Base-by-base conservation (phyloP, 2,329 filamentous ascomycete genomes). In the Penicillium oxalicum region DNA sequence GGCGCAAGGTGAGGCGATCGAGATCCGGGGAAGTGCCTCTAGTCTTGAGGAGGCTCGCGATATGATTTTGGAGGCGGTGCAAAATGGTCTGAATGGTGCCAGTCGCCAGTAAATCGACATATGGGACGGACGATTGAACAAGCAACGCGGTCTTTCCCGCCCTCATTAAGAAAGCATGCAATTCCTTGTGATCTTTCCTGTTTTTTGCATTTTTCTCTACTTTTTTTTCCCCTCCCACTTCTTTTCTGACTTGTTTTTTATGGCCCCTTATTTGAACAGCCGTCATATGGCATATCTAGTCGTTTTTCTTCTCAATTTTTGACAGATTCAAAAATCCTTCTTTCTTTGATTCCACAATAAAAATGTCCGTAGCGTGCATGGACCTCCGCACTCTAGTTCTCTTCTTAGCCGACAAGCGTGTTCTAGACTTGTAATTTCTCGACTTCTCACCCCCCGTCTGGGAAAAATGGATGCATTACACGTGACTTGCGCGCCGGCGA, bases 41-140 rank as follows among this genome's bases (percentile, higher is more conserved):
- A 89, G 88, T 9, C 82, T 95, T 34, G 88, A 96, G 70, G 79
- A 87, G 68, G 93, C 93, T 43, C 90, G 86, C 74, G 84, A 95
- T 51, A 77, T 95, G 66, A 96, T 98, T 53, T 74, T 98, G 53
- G 83, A 88, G 51, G 87, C 90, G 55, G 87, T 97, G 9, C 77
- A 79, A 46, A 66, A 61, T 26, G 69, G 70, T 4, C 49, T 63
- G 45, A 64, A 61, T 36, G 61, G 62, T 13, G 49, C 50, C 42
- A 45, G 48, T 26, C 56, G 58, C 29, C 29, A 32, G 11, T 32
- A 11, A 32, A 32, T 11, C 8, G 29, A 18, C 18, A 18, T 18
- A 18, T 18, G 45, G 60, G 27, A 58, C 49, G 18, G 28, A n/a
- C 9, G 25, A 33, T 25, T 11, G 18, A 18, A 2, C 6, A 3